phyloP scores from a whole-genome alignment of 1,284 basidiomycete species.

The Coniferiporia weirii region DNA sequence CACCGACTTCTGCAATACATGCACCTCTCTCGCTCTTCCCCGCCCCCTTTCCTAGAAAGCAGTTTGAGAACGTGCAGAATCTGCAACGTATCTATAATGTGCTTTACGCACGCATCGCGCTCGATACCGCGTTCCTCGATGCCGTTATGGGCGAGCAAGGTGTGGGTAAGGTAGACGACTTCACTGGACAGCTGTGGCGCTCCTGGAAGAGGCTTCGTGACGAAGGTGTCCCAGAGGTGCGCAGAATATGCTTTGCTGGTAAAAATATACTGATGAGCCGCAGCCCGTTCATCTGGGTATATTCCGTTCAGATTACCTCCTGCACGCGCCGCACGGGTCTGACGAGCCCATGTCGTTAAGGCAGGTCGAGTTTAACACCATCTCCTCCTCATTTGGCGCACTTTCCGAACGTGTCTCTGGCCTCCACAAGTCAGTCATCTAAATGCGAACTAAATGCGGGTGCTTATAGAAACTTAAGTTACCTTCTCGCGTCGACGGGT shows the following conservation, averaged over 20 bases:
- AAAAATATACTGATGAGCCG: background rate
- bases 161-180: slow-evolving; percentile 82
- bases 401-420: slow-evolving; percentile 71
- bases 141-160: slow-evolving; percentile 76
- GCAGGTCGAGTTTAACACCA: slow-evolving; percentile 99
- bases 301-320: slow-evolving; percentile 94
- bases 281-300: slow-evolving; percentile 85
- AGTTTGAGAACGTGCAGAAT: slow-evolving; percentile 64
- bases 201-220: slow-evolving; percentile 77
- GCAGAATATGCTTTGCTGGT: slow-evolving; percentile 27
- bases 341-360: slow-evolving; percentile 53
- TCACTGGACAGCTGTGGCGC: slow-evolving; percentile 81
- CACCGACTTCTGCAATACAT: slow-evolving; percentile 73
- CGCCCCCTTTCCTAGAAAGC: slow-evolving; percentile 73
- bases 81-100: slow-evolving; percentile 82
- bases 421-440: slow-evolving; percentile 64
- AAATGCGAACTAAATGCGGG: background rate
- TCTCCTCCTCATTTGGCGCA: slow-evolving; percentile 86
- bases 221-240: slow-evolving; percentile 47
- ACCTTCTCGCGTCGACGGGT: slow-evolving; percentile 57
- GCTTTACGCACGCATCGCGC: slow-evolving; percentile 81
- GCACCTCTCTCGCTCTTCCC: slow-evolving; percentile 88
- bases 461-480: slow-evolving; percentile 37
- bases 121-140: slow-evolving; percentile 78
- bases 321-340: slow-evolving; percentile 52